A percentile compares a stretch with the other conserved stretches of the same genome.
Conservation (phyloP, 805 yeast genomes). For the Candida patagonica region DNA sequence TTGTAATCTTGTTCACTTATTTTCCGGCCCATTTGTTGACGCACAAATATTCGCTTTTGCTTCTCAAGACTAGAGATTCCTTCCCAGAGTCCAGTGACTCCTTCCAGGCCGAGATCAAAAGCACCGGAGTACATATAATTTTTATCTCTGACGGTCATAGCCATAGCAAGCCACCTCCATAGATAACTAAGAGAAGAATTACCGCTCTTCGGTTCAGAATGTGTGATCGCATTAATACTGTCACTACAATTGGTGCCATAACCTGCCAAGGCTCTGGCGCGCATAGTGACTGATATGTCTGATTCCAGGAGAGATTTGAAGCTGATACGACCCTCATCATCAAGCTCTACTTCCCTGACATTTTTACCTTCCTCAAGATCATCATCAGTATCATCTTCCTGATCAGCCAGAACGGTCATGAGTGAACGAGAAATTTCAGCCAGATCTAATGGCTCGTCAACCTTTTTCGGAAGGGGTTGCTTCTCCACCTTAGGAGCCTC, state of each 20-base stretch:
- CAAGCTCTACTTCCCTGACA: too few relatives aligned
- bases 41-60: conserved; percentile 9
- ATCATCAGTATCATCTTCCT: conserved; percentile 16
- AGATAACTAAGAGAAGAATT: conserved; percentile 58
- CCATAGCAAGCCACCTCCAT: conserved; percentile 86
- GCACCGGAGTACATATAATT: conserved; percentile 61
- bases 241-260: conserved; percentile 60
- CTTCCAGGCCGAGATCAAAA: conserved; percentile 77
- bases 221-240: conserved; percentile 43
- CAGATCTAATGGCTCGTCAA: background rate
- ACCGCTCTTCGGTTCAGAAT: conserved; percentile 35
- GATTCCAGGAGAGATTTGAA: conserved; percentile 41
- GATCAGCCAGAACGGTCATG: conserved; percentile 6
- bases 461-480: background rate
- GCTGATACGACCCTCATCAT: conserved; percentile 14
- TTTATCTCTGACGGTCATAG: conserved; percentile 52
- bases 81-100: conserved; percentile 86
- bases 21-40: conserved; percentile 5
- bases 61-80: conserved; percentile 27
- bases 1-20: conserved; percentile 36
- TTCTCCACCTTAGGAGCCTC: conserved; percentile 3
- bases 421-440: conserved; percentile 1
- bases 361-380: conserved; percentile 8
- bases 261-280: conserved; percentile 61
- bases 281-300: conserved; percentile 67